These are phyloP conservation scores for Pichiaceae sp. DNA, from an alignment of 1,139 yeast species.

Conservation along the genomic window DNA sequence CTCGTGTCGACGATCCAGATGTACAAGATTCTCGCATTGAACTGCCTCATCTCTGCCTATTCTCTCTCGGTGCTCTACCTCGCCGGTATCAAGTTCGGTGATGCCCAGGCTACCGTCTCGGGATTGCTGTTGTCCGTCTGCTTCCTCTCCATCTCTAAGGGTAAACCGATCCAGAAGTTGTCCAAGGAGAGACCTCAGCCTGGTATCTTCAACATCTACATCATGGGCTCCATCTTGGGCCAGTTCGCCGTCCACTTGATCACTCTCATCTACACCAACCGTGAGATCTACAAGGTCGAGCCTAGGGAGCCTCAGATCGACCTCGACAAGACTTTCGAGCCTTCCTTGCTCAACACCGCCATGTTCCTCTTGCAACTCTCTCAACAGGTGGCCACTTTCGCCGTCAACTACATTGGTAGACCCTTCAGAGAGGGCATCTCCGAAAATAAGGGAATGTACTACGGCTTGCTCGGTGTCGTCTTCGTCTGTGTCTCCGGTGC, in stretches of 20 bases:
- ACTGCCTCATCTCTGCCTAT: conserved; percentile 94
- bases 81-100: conserved; percentile 98
- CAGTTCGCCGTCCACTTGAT: conserved; percentile 91
- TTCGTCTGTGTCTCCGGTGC: conserved; percentile 85
- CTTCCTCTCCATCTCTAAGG: conserved; percentile 91
- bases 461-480: conserved; percentile 88
- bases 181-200: conserved; percentile 96
- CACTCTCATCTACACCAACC: conserved; percentile 74
- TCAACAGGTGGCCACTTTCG: conserved; percentile 96
- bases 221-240: conserved; percentile 95
- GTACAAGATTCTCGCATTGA: conserved; percentile 95
- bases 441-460: conserved; percentile 95
- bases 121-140: conserved; percentile 89
- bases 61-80: conserved; percentile 87
- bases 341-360: conserved; percentile 91
- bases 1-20: conserved; percentile 95
- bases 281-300: conserved; percentile 76
- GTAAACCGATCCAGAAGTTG: conserved; percentile 81
- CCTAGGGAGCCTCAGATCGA: conserved; percentile 88
- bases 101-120: conserved; percentile 90
- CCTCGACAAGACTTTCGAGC: conserved; percentile 79
- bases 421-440: conserved; percentile 91
- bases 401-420: conserved; percentile 94
- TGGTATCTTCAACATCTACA: conserved; percentile 88
- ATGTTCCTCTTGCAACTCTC: conserved; percentile 90